These are phyloP conservation scores for Asterochloris sp. DNA, from an alignment of 139 green algal genomes.

Conservation along the genomic window DNA sequence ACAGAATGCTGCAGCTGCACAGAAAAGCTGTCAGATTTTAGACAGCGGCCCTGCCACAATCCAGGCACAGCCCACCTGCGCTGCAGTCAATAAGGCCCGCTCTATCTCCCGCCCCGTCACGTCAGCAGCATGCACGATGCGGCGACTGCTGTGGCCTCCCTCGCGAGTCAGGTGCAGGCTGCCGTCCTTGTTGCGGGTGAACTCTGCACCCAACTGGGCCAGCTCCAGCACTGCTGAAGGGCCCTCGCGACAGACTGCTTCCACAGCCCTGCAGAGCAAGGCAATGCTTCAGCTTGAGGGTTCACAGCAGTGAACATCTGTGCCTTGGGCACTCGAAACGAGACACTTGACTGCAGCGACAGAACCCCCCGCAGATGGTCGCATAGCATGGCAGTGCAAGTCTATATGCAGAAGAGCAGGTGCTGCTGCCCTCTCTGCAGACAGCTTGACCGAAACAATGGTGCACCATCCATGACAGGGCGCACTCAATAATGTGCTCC, in stretches of 20 bases:
- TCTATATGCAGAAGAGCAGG: no score
- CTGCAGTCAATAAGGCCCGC: constrained; percentile 76
- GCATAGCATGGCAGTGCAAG: no score
- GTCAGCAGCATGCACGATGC: constrained; percentile 96
- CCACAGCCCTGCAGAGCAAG: constrained; percentile 66
- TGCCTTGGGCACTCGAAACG: no score
- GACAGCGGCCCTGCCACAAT: no score
- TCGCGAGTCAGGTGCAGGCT: constrained; percentile 93
- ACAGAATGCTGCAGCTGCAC: no score
- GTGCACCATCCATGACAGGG: no score
- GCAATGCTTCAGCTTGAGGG: neutral
- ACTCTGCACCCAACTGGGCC: constrained; percentile 81
- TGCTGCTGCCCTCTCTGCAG: no score
- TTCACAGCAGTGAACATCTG: neutral
- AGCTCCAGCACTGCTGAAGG: constrained; percentile 87
- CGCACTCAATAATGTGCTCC: no score
- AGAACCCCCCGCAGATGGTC: no score
- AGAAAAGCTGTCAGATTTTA: no score
- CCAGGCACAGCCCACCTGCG: neutral
- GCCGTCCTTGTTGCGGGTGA: constrained; percentile 69
- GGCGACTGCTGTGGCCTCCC: constrained; percentile 87
- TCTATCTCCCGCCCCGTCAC: constrained; percentile 93
- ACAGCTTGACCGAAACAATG: no score
- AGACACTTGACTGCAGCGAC: no score
- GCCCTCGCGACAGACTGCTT: constrained; percentile 90